Percentiles rank a stretch among this genome's conserved stretches.
phyloP scores from a whole-genome alignment of 208 protist species.

The Crithidia bombi region DNA sequence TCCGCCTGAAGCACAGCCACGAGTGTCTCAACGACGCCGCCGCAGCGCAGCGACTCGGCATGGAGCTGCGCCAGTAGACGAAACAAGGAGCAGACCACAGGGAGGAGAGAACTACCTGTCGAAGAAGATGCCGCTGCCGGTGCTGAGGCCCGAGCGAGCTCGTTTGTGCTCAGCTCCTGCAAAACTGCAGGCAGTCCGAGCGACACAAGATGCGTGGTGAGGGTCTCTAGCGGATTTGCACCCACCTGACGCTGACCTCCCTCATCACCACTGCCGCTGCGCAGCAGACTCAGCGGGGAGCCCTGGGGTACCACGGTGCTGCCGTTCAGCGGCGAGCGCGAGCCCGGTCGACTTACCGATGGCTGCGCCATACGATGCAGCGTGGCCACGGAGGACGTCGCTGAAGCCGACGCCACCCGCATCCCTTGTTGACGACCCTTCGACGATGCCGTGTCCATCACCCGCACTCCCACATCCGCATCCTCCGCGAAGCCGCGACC shows the following conservation, averaged over 20 bases:
- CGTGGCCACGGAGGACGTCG: conserved; percentile 13
- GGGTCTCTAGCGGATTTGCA: conserved; percentile 14
- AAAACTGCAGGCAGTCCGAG: conserved; percentile 40
- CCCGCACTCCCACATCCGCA: background rate
- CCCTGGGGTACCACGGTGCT: background rate
- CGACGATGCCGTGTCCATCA: background rate
- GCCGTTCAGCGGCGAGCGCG: background rate
- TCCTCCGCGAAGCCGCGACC: conserved; percentile 22
- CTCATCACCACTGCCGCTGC: background rate
- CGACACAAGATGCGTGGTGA: conserved; percentile 40
- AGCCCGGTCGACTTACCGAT: background rate
- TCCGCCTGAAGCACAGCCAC: conserved; percentile 44
- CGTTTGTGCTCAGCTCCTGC: conserved; percentile 35
- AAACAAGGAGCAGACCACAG: conserved; percentile 13
- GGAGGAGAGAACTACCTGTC: conserved; percentile 4
- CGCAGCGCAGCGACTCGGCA: conserved; percentile 6
- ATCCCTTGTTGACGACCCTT: background rate
- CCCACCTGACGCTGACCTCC: background rate
- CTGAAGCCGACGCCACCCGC: background rate
- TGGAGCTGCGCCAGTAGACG: conserved; percentile 24
- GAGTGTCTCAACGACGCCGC: conserved; percentile 39
- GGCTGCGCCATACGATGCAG: background rate
- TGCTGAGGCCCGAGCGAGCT: background rate
- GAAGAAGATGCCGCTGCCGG: background rate
- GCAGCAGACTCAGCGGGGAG: conserved; percentile 19